A percentile compares a stretch with the other conserved stretches of the same genome.
These are phyloP conservation scores for Scleroderma bovista DNA, from an alignment of 768 basidiomycete genomes.

Conservation along the genomic window DNA sequence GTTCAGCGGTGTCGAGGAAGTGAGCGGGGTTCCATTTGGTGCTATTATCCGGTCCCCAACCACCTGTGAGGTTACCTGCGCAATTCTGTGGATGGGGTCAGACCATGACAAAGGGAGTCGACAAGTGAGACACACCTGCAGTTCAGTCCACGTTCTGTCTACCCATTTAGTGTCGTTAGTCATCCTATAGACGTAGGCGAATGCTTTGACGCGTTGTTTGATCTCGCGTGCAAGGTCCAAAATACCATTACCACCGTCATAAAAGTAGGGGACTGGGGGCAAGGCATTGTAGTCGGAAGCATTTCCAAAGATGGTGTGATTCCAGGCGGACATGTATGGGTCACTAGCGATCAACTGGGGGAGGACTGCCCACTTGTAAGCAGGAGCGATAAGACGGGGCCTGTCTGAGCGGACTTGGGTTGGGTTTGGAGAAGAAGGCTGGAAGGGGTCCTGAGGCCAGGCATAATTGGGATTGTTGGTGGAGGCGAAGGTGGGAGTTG, in stretches of 20 bases:
- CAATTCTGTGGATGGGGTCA: conserved; percentile 45
- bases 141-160: conserved; percentile 78
- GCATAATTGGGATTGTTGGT: conserved; percentile 45
- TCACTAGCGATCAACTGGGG: conserved; percentile 72
- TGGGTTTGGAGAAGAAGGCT: conserved; percentile 57
- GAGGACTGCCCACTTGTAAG: conserved; percentile 87
- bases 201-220: conserved; percentile 90
- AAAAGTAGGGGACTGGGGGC: conserved; percentile 61
- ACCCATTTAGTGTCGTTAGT: conserved; percentile 91
- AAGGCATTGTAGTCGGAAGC: conserved; percentile 66
- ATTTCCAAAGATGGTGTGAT: conserved; percentile 84
- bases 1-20: conserved; percentile 92
- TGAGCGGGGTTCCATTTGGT: conserved; percentile 84
- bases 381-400: conserved; percentile 87
- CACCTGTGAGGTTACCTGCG: conserved; percentile 57
- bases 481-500: conserved; percentile 63
- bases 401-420: conserved; percentile 67
- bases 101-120: neutral
- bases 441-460: conserved; percentile 81
- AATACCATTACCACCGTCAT: conserved; percentile 86
- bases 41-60: conserved; percentile 58
- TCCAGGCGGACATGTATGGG: conserved; percentile 86
- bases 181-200: conserved; percentile 85
- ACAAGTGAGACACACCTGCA: conserved; percentile 54
- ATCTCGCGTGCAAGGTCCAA: conserved; percentile 85